Base-by-base conservation (phyloP, 1,139 yeast genomes). In the Pichia sp. region DNA sequence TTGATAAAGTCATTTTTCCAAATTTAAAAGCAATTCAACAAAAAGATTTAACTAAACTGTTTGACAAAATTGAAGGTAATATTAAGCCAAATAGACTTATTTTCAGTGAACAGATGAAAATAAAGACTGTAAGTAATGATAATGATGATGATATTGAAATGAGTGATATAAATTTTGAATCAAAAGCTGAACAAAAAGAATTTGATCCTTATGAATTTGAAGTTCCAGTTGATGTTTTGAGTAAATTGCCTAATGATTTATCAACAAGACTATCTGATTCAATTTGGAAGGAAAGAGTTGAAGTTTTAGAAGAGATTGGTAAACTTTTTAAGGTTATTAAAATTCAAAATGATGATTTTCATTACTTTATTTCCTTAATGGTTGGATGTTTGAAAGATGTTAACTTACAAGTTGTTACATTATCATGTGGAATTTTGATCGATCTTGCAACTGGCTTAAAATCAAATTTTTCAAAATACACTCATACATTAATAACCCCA, bases 251-350 rank as follows among this genome's bases (percentile, higher is more conserved):
- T 0, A 62, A 70, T 6, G 83, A 83, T 60, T 77, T 90, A 54
- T 66, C 76, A 25, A 63, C 74, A 2, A 73, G 82, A 57, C 70
- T 89, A 33, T 66, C 75, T 1, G 83, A 91, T 0, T 58, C 83
- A 0, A 83, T 85, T 61, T 93, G 99, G 99, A 90, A 91, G 65
- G 98, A 90, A 53, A 77, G 99, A 59, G 90, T 87, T 54, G 97
- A 87, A 59, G 90, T 79, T 0, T 73, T 95, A 56, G 95, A 89
- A 51, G 90, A 84, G 58, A 78, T 85, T 2, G 70, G 73, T 31
- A 74, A 74, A 7, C 70, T 74, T 13, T 72, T 89, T 45, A 70
- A 71, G 47, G 75, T 72, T 5, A 70, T 81, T 44, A 78, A 75
- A 55, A 67, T 81, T 49, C 58, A 58, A 44, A 79, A 81, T 53